Evolutionary conservation across 164 flowering plant species (phyloP).

Genomic region (Magnolia sinica): DNA sequence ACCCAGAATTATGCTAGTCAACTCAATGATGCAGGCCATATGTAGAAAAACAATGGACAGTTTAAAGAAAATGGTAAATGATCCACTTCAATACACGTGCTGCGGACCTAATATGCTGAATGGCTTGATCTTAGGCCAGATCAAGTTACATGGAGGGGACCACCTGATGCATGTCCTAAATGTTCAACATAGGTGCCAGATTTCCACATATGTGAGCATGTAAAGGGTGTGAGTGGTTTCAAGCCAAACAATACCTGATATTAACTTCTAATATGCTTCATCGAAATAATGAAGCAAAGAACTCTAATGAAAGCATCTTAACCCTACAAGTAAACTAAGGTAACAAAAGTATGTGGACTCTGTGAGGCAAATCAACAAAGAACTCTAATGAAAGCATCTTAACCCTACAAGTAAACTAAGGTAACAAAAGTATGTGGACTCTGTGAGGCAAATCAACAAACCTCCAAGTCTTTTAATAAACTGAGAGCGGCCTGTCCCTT

Average conservation of each 20-base stretch:
- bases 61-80: not conserved
- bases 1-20: not conserved
- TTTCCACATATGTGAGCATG: not conserved
- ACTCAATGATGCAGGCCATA: not conserved
- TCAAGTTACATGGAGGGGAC: not conserved
- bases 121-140: not conserved
- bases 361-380: constrained; percentile 23
- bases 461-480: constrained; percentile 71
- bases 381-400: not conserved
- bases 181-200: not conserved
- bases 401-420: not conserved
- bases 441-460: constrained; percentile 23
- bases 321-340: not conserved
- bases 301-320: not conserved
- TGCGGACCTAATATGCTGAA: not conserved
- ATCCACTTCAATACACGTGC: not conserved
- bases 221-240: not conserved
- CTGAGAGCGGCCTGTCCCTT: constrained; percentile 69
- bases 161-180: too few relatives aligned
- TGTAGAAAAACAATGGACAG: not conserved
- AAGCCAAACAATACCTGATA: not conserved
- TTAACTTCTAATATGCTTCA: not conserved
- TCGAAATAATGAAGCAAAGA: not conserved
- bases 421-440: not conserved
- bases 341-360: not conserved